These are phyloP conservation scores for Aspergillus oerlinghausenensis DNA, from an alignment of 2,329 filamentous ascomycete genomes.

Conservation along the genomic window DNA sequence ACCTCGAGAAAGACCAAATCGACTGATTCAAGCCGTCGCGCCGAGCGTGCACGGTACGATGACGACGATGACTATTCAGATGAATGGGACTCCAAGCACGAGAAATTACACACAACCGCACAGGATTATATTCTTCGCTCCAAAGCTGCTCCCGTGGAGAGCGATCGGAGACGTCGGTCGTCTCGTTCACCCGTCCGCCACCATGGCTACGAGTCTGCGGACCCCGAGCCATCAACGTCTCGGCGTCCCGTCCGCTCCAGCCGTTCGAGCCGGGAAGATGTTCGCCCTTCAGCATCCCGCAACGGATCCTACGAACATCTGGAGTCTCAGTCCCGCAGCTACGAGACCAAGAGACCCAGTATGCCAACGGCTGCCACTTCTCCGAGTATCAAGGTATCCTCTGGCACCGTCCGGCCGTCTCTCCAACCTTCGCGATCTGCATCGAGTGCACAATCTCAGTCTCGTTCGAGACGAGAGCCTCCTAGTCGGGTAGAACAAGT, in stretches of 20 bases:
- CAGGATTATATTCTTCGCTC: conserved; percentile 38
- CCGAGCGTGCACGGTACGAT: conserved; percentile 18
- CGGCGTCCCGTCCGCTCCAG: conserved; percentile 28
- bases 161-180: conserved; percentile 22
- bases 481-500: conserved; percentile 24
- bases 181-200: conserved; percentile 31
- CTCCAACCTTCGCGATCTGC: conserved; percentile 29
- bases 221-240: conserved; percentile 27
- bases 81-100: conserved; percentile 29
- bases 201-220: conserved; percentile 26
- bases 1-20: conserved; percentile 18
- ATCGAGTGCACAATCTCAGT: conserved; percentile 24
- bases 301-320: conserved; percentile 29
- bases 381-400: conserved; percentile 25
- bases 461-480: conserved; percentile 28
- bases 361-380: conserved; percentile 35
- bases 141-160: conserved; percentile 19
- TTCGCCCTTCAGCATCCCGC: conserved; percentile 25
- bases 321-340: conserved; percentile 17
- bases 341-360: conserved; percentile 28
- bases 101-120: conserved; percentile 26
- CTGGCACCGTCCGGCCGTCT: conserved; percentile 24
- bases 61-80: conserved; percentile 24
- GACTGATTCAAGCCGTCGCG: conserved; percentile 18
- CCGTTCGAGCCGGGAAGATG: conserved; percentile 22